Base-by-base conservation (phyloP, 208 protist species). In the Phytomonas francai region DNA sequence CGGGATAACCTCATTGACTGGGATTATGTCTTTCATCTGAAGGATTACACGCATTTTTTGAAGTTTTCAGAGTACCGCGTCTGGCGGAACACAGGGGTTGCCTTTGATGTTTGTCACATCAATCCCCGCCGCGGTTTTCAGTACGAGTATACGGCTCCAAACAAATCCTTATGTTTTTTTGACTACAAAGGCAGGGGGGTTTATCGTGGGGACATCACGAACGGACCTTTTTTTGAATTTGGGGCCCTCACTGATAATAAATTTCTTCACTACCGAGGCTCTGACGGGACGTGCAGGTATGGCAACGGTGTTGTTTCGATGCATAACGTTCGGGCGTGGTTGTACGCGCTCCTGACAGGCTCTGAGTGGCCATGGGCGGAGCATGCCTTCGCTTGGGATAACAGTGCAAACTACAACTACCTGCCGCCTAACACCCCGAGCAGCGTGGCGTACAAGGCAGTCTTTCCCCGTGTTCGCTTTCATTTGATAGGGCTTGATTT, bases 1-100 rank as follows among this genome's bases (percentile, higher is more conserved):
- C 85, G 88, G 49, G 85, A 93, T 76, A 97, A 97, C 70, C 75
- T 97, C 70, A 94, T 97, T 59, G 92, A 97, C 76, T 97, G 92
- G 92, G 92, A 97, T 70, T 97, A 93, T 72, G 85, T 92, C 60
- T 94, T 95, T 70, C 70, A 78, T 59, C 76, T 97, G 3, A 78
- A 71, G 16, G 89, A 94, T 56, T 95, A 95, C 83, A 87, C 87
- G 0, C 87, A 91, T 67, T 68, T 94, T 22, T 73, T 95, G n/a
- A 89, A 92, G 72, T 94, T 94, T 67, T 76, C 87, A 0, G 92
- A 97, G 72, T 97, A 97, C 70, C 89, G 89, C 54, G 78, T 74
- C 28, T 97, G 89, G 88, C 84, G 92, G 49, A 94, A 89, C 74
- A 92, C 73, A 1, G 92, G 89, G 30, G 74, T 94, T 22, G 92